These are phyloP conservation scores for Botrytis paeoniae DNA, from an alignment of 2,329 filamentous ascomycete species.

Conservation along the genomic window DNA sequence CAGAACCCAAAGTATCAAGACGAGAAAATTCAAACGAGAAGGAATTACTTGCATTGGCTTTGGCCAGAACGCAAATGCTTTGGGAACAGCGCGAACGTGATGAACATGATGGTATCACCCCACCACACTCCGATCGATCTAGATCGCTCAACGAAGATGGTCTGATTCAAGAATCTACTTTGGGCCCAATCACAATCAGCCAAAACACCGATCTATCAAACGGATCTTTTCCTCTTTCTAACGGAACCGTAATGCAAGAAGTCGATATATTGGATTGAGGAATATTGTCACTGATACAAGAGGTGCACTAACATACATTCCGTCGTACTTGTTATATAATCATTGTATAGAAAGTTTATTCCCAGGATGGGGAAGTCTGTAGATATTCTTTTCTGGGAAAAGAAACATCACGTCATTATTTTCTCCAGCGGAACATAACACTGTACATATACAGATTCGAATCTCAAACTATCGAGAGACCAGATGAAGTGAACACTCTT, in stretches of 20 bases:
- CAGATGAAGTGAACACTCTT: neutral
- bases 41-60: slow-evolving; percentile 52
- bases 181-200: neutral
- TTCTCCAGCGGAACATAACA: neutral
- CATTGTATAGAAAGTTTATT: neutral
- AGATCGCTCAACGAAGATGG: slow-evolving; percentile 31
- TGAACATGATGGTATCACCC: slow-evolving; percentile 35
- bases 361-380: neutral
- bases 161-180: slow-evolving; percentile 1
- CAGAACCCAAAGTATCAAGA: slow-evolving; percentile 51
- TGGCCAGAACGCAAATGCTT: slow-evolving; percentile 58
- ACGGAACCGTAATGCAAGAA: neutral
- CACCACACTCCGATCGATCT: slow-evolving; percentile 35
- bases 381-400: neutral
- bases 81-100: slow-evolving; percentile 43
- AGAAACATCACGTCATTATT: neutral
- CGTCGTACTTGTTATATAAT: neutral
- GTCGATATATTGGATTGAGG: slow-evolving; percentile 7
- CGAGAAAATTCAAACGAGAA: slow-evolving; percentile 55
- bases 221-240: slow-evolving; percentile 5
- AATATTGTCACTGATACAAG: neutral
- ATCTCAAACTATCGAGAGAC: neutral
- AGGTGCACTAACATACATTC: neutral
- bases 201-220: slow-evolving; percentile 3
- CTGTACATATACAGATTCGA: neutral